Conservation (phyloP, 1,284 basidiomycete species). For the Fomitiporia mediterranea region DNA sequence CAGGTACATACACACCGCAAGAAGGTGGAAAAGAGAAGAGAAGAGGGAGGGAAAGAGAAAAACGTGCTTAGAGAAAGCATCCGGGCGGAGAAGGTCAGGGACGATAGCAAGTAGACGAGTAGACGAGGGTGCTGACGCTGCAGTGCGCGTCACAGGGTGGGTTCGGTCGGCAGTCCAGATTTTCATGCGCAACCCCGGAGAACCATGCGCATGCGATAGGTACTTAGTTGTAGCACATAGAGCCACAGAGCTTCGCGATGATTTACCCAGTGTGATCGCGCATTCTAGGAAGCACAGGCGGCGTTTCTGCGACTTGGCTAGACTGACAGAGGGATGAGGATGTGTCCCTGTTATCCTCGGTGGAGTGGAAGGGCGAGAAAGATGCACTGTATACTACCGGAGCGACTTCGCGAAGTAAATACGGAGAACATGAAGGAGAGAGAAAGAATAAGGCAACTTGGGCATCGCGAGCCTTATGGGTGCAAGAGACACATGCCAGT, state of each 20-base stretch:
- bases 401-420: background rate
- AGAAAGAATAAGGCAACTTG: background rate
- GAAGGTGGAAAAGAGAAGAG: too few relatives aligned
- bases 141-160: slow-evolving; percentile 4
- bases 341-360: slow-evolving; percentile 5
- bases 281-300: background rate
- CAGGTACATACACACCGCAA: too few relatives aligned
- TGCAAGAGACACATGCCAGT: too few relatives aligned
- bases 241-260: background rate
- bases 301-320: background rate
- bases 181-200: background rate
- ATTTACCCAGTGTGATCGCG: background rate
- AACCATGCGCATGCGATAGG: background rate
- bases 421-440: background rate
- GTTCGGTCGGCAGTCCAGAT: background rate
- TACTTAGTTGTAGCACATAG: background rate
- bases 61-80: background rate
- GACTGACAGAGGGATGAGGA: background rate
- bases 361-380: slow-evolving; percentile 3
- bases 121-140: slow-evolving; percentile 7
- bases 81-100: slow-evolving; percentile 9
- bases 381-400: background rate
- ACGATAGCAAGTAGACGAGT: slow-evolving; percentile 11
- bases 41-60: background rate
- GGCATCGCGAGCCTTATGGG: too few relatives aligned